Conservation (phyloP, 441 rosid genomes). For the Pelargonium myrrhifolium region DNA sequence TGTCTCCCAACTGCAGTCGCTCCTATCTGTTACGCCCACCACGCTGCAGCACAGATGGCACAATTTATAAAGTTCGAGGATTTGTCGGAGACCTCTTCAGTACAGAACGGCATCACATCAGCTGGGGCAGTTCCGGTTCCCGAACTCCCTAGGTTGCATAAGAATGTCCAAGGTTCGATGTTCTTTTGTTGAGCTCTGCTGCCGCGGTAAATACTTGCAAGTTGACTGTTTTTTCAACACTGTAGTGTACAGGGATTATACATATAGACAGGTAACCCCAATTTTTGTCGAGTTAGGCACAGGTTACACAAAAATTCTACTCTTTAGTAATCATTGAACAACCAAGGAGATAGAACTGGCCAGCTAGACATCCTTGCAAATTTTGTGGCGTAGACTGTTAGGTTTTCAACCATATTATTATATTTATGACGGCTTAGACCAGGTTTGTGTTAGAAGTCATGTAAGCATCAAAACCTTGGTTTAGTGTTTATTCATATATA, state of each 20-base stretch:
- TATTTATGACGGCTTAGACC: too few species aligned
- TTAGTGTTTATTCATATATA: too few species aligned
- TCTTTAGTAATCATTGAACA: too few species aligned
- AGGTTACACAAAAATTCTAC: not conserved
- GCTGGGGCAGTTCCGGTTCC: conserved; percentile 34
- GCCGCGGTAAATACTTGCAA: conserved; percentile 9
- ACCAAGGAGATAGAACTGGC: too few species aligned
- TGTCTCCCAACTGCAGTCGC: conserved; percentile 48
- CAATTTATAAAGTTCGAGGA: conserved; percentile 74
- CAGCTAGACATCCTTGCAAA: too few species aligned
- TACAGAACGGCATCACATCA: conserved; percentile 24
- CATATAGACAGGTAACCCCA: not conserved
- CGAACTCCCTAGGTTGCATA: conserved; percentile 65
- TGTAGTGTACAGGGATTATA: conserved; percentile 8
- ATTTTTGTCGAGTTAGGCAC: conserved; percentile 4
- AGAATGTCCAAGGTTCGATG: conserved; percentile 50
- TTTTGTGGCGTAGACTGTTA: too few species aligned
- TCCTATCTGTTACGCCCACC: conserved; percentile 85
- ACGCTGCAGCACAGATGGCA: conserved; percentile 67
- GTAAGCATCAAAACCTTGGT: too few species aligned
- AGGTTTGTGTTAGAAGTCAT: too few species aligned
- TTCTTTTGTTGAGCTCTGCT: conserved; percentile 70
- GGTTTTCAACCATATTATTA: too few species aligned
- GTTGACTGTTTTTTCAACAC: not conserved
- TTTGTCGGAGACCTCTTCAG: conserved; percentile 44